phyloP scores from a whole-genome alignment of 306 rosid species.

The Prunus mira region DNA sequence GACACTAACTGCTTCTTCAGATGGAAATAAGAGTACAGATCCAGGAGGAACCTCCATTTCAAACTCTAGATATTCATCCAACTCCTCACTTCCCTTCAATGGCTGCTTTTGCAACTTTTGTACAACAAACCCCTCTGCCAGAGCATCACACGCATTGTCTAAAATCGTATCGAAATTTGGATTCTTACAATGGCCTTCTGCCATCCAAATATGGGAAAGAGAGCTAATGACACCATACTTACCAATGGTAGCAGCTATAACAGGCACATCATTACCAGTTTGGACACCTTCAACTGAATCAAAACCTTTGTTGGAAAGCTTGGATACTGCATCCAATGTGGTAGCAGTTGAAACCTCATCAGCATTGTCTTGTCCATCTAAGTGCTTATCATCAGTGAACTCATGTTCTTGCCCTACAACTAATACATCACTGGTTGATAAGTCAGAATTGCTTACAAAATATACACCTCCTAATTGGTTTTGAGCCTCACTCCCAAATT shows the following conservation, averaged over 20 bases:
- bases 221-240: slow-evolving; percentile 55
- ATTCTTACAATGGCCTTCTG: slow-evolving; percentile 10
- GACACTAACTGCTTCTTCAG: slow-evolving; percentile 48
- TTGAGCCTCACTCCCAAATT: slow-evolving; percentile 5
- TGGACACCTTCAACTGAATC: slow-evolving; percentile 1
- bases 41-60: slow-evolving; percentile 65
- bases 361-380: neutral
- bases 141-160: slow-evolving; percentile 51
- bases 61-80: slow-evolving; percentile 58
- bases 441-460: neutral
- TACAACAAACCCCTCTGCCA: slow-evolving; percentile 63
- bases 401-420: slow-evolving; percentile 11
- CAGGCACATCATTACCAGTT: slow-evolving; percentile 24
- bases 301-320: slow-evolving; percentile 1
- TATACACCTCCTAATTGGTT: neutral
- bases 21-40: slow-evolving; percentile 71
- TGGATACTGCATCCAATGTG: neutral
- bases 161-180: slow-evolving; percentile 35
- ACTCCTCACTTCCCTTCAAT: slow-evolving; percentile 19
- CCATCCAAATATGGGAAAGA: slow-evolving; percentile 58
- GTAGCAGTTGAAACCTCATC: slow-evolving; percentile 1
- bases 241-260: slow-evolving; percentile 42
- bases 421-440: neutral
- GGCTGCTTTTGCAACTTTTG: slow-evolving; percentile 49
- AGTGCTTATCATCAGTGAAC: neutral